A percentile compares a stretch with the other conserved stretches of the same genome.
Conservation (phyloP, 192 early-diverging fungal species). For the Rhizophagus sp. region DNA sequence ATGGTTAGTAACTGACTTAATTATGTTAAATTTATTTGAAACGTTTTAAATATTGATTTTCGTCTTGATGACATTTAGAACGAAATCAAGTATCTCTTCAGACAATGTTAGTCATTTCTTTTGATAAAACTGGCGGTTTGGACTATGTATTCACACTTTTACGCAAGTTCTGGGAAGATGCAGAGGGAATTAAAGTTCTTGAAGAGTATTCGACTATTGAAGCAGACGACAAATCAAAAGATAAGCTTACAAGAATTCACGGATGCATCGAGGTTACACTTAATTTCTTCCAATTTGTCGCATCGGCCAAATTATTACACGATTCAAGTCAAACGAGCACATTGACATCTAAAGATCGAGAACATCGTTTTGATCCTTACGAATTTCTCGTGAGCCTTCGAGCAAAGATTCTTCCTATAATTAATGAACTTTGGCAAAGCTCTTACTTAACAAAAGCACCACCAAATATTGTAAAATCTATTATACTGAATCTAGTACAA, state of each 20-base stretch:
- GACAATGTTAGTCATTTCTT: conserved; percentile 61
- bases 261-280: conserved; percentile 57
- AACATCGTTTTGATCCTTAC: conserved; percentile 68
- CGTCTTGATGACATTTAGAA: conserved; percentile 32
- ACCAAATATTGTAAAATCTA: conserved; percentile 52
- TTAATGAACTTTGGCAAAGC: conserved; percentile 66
- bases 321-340: conserved; percentile 70
- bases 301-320: conserved; percentile 69
- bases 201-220: conserved; percentile 32
- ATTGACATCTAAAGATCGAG: conserved; percentile 55
- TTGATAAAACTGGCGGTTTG: conserved; percentile 58
- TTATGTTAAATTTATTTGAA: neutral
- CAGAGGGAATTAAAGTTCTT: conserved; percentile 32
- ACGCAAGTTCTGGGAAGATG: conserved; percentile 51
- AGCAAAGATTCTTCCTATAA: conserved; percentile 56
- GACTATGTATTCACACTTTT: conserved; percentile 50
- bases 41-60: neutral
- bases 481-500: conserved; percentile 64
- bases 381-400: conserved; percentile 69
- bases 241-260: conserved; percentile 42
- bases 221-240: conserved; percentile 37
- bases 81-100: conserved; percentile 59
- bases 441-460: conserved; percentile 56
- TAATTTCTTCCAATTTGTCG: conserved; percentile 65
- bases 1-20: conserved; percentile 37